These are phyloP conservation scores for Stenogyne calaminthoides DNA, from an alignment of 305 asterid genomes.

Conservation along the genomic window DNA sequence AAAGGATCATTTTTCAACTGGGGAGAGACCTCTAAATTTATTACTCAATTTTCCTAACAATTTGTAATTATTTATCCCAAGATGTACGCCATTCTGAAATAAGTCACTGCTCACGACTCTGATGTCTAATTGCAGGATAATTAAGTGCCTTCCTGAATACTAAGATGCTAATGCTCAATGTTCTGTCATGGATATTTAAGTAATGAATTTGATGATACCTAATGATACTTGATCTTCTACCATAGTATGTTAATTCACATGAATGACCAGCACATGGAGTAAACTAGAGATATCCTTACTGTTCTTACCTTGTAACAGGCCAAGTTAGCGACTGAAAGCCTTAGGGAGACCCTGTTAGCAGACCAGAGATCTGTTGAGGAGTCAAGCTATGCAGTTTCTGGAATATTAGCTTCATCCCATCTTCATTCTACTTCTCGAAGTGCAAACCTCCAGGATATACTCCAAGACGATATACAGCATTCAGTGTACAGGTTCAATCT, in stretches of 20 bases:
- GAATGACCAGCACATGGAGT: conserved; percentile 12
- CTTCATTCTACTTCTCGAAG: conserved; percentile 52
- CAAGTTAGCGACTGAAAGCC: conserved; percentile 54
- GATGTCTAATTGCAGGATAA: background rate
- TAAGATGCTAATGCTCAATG: conserved; percentile 1
- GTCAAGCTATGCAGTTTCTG: conserved; percentile 67
- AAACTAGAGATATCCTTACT: conserved; percentile 16
- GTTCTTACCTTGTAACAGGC: conserved; percentile 48
- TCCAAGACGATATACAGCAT: conserved; percentile 46
- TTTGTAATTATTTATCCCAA: background rate
- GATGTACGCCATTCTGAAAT: conserved; percentile 2
- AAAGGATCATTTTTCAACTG: background rate
- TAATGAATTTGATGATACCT: conserved; percentile 11
- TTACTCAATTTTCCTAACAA: background rate
- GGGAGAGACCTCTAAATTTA: background rate
- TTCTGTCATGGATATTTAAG: background rate
- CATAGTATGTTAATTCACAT: background rate
- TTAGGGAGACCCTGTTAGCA: conserved; percentile 51
- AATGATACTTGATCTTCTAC: background rate
- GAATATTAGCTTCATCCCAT: conserved; percentile 58
- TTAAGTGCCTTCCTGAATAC: background rate
- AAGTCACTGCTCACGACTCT: background rate
- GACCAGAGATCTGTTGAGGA: conserved; percentile 53
- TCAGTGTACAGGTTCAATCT: conserved; percentile 56
- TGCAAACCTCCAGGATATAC: conserved; percentile 63